Percentiles rank a stretch among this genome's conserved stretches.
phyloP scores from a whole-genome alignment of 2,329 filamentous ascomycete genomes.

The Ceratocystis eucalypticola region DNA sequence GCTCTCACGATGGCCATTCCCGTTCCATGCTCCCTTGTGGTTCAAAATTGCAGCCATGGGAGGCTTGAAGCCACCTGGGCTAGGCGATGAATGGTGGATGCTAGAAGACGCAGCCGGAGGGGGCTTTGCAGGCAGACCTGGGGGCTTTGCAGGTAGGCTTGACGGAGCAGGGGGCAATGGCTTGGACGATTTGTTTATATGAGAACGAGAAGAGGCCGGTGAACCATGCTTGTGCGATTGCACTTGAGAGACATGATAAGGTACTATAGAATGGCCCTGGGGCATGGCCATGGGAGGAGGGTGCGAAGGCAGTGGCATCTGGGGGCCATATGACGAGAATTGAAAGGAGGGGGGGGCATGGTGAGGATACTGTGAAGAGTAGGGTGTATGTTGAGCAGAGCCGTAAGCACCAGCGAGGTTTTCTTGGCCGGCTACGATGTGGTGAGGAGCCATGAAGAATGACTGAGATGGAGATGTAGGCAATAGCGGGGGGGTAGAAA shows the following conservation, averaged over 20 bases:
- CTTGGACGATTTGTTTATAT: not conserved
- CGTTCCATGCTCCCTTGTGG: not conserved
- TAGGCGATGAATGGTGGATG: not conserved
- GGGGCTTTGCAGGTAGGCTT: constrained; percentile 13
- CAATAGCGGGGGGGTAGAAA: not conserved
- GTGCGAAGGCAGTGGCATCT: not conserved
- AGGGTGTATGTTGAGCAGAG: not conserved
- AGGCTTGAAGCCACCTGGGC: not conserved
- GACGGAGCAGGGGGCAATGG: constrained; percentile 7
- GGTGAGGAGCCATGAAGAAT: constrained; percentile 7
- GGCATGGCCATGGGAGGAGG: not conserved
- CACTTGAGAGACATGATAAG: not conserved
- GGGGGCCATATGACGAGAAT: not conserved
- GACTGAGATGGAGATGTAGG: not conserved
- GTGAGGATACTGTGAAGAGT: not conserved
- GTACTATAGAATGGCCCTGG: not conserved
- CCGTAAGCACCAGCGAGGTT: not conserved
- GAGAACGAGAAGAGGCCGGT: not conserved
- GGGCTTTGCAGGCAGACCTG: constrained; percentile 12
- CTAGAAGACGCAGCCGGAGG: not conserved
- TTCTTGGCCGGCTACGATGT: constrained; percentile 4
- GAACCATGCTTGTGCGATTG: not conserved
- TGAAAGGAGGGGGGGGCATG: not conserved
- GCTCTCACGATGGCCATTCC: not conserved
- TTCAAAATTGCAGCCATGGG: not conserved